Base-by-base conservation (phyloP, 176 grass and related monocot genomes). In the Echinochloa phyllopogon region DNA sequence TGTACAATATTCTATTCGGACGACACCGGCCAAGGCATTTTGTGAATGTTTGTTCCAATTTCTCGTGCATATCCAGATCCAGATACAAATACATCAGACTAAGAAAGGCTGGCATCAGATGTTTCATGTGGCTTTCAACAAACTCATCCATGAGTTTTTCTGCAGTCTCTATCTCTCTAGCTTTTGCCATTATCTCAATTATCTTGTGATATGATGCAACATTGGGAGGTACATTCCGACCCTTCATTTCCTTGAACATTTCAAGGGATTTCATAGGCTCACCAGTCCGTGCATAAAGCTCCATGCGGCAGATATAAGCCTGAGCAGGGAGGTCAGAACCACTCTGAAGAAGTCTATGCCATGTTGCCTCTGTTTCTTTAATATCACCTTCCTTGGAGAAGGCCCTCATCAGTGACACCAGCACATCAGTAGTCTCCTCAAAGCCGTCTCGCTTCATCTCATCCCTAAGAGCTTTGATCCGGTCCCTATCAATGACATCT, bases 131-230 rank as follows among this genome's bases (percentile, higher is more conserved):
- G 40, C 85, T 96, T 84, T 65, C 87, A 78, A 78, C 82, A 83
- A 96, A 99, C 65, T 91, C 93, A 47, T 92, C 86, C 86, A 96
- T 87, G 69, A 92, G 78, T 83, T 74, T 49, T 92, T 99, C 93
- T 13, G 45, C 84, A 3, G 89, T 81, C 37, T 99, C 86, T 74
- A 88, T 80, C 76, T 96, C 83, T 64, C 51, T 17, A 53, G 83
- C 83, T 77, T 91, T 94, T 71, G 93, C 69, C 88, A 94, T 92
- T 69, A 99, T 80, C 82, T 91, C 89, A 68, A 99, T 96, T 88
- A 99, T 99, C 81, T 88, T 96, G 88, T 94, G 96, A 91, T 96
- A 96, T 6, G 96, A 85, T 53, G 91, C 88, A 83, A 95, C 77
- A 87, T 88, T 91, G 66, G 81, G 83, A 69, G 88, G 85, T 58